phyloP scores from a whole-genome alignment of 768 basidiomycete genomes.

The Filobasidium floriforme region DNA sequence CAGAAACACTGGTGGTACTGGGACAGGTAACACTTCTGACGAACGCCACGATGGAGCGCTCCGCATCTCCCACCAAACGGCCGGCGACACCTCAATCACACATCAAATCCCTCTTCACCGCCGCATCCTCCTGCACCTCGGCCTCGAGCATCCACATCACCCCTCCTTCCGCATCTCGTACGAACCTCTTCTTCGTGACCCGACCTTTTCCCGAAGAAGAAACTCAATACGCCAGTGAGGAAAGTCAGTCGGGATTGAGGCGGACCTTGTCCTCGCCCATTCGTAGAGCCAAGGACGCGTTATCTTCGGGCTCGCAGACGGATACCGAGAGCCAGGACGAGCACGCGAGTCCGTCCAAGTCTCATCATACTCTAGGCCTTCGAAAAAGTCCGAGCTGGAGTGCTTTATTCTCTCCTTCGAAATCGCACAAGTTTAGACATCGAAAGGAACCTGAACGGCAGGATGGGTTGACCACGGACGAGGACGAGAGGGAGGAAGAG shows the following conservation, averaged over 20 bases:
- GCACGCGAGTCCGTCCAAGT: too few relatives aligned
- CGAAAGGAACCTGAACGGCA: neutral
- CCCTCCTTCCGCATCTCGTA: neutral
- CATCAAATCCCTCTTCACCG: conserved; percentile 2
- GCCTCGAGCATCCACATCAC: neutral
- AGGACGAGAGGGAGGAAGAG: neutral
- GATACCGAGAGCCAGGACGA: too few relatives aligned
- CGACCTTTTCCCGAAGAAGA: neutral
- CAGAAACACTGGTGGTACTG: too few relatives aligned
- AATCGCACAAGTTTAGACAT: too few relatives aligned
- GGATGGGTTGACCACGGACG: neutral
- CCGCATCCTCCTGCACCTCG: conserved; percentile 4
- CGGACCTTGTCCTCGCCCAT: too few relatives aligned
- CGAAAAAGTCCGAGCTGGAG: neutral
- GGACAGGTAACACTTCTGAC: too few relatives aligned
- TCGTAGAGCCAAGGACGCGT: too few relatives aligned
- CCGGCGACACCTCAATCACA: conserved; percentile 6
- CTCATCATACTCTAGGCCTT: neutral
- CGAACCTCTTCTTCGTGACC: conserved; percentile 7
- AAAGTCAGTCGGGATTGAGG: too few relatives aligned
- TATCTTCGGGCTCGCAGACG: too few relatives aligned
- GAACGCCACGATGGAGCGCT: too few relatives aligned
- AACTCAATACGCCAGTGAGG: neutral
- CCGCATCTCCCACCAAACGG: too few relatives aligned
- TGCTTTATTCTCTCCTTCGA: neutral